Evolutionary conservation across 306 rosid species (phyloP).

Genomic region (Trichosanthes cucumerina): DNA sequence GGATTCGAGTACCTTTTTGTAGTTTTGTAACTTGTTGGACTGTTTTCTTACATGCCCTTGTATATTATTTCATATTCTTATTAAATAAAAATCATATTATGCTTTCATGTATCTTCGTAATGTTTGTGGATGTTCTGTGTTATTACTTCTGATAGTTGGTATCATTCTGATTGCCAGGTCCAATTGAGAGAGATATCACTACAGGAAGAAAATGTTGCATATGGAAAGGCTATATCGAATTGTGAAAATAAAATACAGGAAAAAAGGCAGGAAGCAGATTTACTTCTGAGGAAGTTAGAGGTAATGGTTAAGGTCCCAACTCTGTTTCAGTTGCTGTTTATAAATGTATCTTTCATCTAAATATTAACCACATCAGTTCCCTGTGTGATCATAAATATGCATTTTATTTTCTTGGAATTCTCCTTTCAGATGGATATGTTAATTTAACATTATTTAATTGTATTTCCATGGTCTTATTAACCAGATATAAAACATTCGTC

Average conservation of each 20-base stretch:
- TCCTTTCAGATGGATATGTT: not conserved
- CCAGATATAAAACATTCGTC: not conserved
- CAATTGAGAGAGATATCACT: constrained; percentile 68
- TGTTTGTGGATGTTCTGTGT: not conserved
- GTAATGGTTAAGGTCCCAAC: constrained; percentile 23
- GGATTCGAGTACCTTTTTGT: not conserved
- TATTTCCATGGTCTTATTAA: not conserved
- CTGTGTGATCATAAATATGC: not conserved
- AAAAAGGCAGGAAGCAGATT: constrained; percentile 47
- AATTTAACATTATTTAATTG: not conserved
- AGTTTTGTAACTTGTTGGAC: not conserved
- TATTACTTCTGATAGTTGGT: not conserved
- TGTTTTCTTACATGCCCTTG: not conserved
- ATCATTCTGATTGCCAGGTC: constrained; percentile 33
- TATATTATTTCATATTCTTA: too few species aligned
- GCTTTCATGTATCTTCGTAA: not conserved
- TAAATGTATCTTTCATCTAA: not conserved
- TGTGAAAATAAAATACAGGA: constrained; percentile 63
- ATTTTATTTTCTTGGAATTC: not conserved
- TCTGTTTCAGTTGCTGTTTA: not conserved
- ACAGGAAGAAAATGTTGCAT: constrained; percentile 71
- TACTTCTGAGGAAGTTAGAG: constrained; percentile 44
- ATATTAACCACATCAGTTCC: not conserved
- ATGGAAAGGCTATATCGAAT: constrained; percentile 43
- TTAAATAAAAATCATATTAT: not conserved